Conservation (phyloP, 345 rosid species). For the Arabis alpina region DNA sequence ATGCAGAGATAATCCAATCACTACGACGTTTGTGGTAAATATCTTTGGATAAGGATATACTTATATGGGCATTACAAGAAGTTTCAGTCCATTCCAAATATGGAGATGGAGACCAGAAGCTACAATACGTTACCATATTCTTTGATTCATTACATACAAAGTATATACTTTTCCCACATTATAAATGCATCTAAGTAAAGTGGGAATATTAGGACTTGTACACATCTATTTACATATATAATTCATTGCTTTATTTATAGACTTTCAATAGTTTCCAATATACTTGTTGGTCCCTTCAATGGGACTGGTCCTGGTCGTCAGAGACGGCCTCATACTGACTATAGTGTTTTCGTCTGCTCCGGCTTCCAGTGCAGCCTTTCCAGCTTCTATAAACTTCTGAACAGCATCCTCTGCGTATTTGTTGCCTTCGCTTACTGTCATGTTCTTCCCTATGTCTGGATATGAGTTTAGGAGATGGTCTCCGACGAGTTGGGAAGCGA, state of each 20-base stretch:
- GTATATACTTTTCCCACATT: conserved; percentile 24
- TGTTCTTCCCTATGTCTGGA: conserved; percentile 82
- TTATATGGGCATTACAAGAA: conserved; percentile 16
- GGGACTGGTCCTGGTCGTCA: conserved; percentile 50
- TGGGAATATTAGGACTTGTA: conserved; percentile 13
- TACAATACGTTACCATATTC: conserved; percentile 13
- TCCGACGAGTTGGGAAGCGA: conserved; percentile 93
- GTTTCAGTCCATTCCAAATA: conserved; percentile 20
- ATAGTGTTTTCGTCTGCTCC: conserved; percentile 94
- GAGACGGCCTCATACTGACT: conserved; percentile 91
- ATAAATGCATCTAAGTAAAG: conserved; percentile 16
- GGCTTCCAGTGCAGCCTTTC: conserved; percentile 81
- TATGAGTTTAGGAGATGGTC: conserved; percentile 79
- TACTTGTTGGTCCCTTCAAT: conserved; percentile 31
- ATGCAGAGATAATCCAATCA: no score
- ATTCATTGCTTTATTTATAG: background rate
- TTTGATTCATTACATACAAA: conserved; percentile 18
- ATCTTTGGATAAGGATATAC: conserved; percentile 7
- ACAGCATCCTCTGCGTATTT: conserved; percentile 89
- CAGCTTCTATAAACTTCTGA: conserved; percentile 90
- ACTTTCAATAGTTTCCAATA: conserved; percentile 29
- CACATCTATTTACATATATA: conserved; percentile 35
- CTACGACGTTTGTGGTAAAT: no score
- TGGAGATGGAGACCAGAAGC: conserved; percentile 25
- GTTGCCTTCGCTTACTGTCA: conserved; percentile 89